phyloP scores from a whole-genome alignment of 768 basidiomycete genomes.

The Hemileccinum impolitum region DNA sequence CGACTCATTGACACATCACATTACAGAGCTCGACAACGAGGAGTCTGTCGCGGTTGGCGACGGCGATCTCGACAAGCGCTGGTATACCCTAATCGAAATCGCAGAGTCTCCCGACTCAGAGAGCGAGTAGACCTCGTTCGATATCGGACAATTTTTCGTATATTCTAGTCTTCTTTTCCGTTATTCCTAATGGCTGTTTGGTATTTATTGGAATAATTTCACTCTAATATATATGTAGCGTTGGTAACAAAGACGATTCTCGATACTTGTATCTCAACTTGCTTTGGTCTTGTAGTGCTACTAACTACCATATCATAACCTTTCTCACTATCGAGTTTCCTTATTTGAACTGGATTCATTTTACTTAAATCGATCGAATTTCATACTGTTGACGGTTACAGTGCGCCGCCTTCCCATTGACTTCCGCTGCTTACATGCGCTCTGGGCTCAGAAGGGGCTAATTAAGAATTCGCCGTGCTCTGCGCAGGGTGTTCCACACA shows the following conservation, averaged over 20 bases:
- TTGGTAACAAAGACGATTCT: neutral
- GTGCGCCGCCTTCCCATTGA: too few relatives aligned
- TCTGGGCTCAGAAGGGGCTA: too few relatives aligned
- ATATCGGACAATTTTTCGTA: neutral
- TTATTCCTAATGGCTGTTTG: neutral
- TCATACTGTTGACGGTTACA: too few relatives aligned
- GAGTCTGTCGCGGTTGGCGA: neutral
- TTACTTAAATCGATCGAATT: too few relatives aligned
- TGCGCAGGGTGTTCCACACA: too few relatives aligned
- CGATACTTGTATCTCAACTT: neutral
- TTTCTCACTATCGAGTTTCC: too few relatives aligned
- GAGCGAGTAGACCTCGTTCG: neutral
- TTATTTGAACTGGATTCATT: too few relatives aligned
- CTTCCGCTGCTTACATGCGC: too few relatives aligned
- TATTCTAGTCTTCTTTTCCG: neutral
- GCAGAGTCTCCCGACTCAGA: neutral
- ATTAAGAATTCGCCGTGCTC: too few relatives aligned
- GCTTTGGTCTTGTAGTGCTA: neutral
- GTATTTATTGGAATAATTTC: neutral
- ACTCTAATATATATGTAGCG: neutral
- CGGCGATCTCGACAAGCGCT: neutral
- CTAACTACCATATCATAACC: neutral
- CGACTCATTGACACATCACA: neutral
- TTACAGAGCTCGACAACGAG: neutral
- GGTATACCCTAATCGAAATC: slow-evolving; percentile 6